Evolutionary conservation across 1,284 basidiomycete species (phyloP).

Genomic region (Psilocybe mexicana): DNA sequence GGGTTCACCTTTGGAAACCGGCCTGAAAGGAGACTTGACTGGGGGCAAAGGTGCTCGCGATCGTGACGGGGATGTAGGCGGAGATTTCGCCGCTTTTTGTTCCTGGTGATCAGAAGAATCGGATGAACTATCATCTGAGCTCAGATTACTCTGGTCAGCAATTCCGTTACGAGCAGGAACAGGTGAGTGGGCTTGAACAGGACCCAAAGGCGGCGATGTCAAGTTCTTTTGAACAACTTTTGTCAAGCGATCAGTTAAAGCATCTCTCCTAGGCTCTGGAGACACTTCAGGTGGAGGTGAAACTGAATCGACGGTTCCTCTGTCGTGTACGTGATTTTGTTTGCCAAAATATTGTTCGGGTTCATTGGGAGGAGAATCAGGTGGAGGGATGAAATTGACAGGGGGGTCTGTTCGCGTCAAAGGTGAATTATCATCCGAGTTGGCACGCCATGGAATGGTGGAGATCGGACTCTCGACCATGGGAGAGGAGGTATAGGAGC

Average conservation of each 20-base stretch:
- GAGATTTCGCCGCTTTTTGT: neutral
- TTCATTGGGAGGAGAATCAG: conserved; percentile 28
- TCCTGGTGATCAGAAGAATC: neutral
- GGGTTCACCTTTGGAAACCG: conserved; percentile 10
- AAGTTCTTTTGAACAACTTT: conserved; percentile 32
- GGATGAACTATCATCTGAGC: conserved; percentile 4
- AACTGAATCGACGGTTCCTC: neutral
- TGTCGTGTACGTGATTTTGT: conserved; percentile 16
- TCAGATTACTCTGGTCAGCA: conserved; percentile 8
- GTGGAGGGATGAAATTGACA: conserved; percentile 41
- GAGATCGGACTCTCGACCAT: conserved; percentile 25
- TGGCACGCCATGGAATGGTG: conserved; percentile 6
- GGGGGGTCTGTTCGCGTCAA: conserved; percentile 31
- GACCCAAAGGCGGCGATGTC: neutral
- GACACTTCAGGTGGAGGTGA: conserved; percentile 8
- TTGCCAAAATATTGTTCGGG: conserved; percentile 23
- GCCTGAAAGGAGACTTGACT: conserved; percentile 4
- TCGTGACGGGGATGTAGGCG: neutral
- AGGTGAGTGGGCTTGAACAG: neutral
- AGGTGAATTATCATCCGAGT: conserved; percentile 4
- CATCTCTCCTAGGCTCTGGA: conserved; percentile 31
- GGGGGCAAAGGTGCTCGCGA: conserved; percentile 2
- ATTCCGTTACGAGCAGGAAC: neutral
- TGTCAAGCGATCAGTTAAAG: conserved; percentile 40
- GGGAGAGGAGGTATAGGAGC: conserved; percentile 9